Percentiles rank a stretch among this genome's conserved stretches.
Conservation (phyloP, 768 basidiomycete genomes). For the Trametes meyenii region DNA sequence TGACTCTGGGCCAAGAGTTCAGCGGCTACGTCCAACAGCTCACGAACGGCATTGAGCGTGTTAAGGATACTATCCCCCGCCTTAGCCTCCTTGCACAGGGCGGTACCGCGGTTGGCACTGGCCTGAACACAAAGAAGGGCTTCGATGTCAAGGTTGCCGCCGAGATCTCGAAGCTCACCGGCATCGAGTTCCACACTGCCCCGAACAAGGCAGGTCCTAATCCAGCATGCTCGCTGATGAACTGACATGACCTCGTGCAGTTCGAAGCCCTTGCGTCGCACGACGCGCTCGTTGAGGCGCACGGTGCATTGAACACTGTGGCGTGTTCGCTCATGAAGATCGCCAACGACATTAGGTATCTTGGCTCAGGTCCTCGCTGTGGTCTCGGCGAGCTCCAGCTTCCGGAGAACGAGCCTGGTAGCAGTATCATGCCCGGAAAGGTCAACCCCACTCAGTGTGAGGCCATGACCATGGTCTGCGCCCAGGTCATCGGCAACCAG, state of each 20-base stretch:
- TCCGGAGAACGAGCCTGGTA: constrained; percentile 98
- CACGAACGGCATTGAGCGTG: constrained; percentile 84
- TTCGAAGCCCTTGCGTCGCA: constrained; percentile 98
- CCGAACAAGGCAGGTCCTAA: constrained; percentile 82
- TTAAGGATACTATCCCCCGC: constrained; percentile 81
- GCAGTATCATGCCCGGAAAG: constrained; percentile 99
- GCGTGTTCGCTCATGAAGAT: constrained; percentile 99
- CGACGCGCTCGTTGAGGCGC: constrained; percentile 96
- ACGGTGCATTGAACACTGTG: constrained; percentile 93
- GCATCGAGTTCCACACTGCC: constrained; percentile 90
- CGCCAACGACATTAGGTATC: constrained; percentile 97
- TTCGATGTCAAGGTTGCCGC: constrained; percentile 94
- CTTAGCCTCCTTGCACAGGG: constrained; percentile 92
- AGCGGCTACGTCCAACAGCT: constrained; percentile 97
- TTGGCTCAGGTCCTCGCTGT: constrained; percentile 96
- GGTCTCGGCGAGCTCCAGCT: constrained; percentile 93
- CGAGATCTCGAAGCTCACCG: constrained; percentile 90
- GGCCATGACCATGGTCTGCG: constrained; percentile 97
- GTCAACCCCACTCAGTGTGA: constrained; percentile 99
- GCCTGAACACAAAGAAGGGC: constrained; percentile 94
- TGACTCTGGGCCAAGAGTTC: constrained; percentile 98
- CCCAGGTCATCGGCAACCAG: constrained; percentile 98
- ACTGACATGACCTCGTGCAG: constrained; percentile 42
- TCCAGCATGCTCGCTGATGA: not conserved
- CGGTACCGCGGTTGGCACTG: constrained; percentile 98